These are phyloP conservation scores for Lumnitzera racemosa DNA, from an alignment of 345 rosid species.

Conservation along the genomic window DNA sequence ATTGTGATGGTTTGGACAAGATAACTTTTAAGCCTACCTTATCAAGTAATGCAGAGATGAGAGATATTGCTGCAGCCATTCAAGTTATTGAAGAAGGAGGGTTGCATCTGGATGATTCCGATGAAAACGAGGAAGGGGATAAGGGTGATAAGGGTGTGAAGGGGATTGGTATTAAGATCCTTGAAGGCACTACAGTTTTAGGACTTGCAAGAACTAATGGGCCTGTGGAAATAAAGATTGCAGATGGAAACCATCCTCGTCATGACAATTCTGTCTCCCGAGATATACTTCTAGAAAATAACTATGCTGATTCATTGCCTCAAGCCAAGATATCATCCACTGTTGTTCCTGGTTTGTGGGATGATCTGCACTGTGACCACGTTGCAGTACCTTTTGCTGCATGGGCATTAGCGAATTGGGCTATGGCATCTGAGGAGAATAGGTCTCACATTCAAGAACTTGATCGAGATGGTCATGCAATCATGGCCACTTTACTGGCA, in stretches of 20 bases:
- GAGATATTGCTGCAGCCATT: constrained; percentile 86
- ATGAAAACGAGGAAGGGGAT: constrained; percentile 51
- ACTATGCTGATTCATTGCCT: constrained; percentile 38
- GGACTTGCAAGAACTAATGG: constrained; percentile 68
- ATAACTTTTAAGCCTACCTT: constrained; percentile 47
- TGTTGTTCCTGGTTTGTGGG: constrained; percentile 98
- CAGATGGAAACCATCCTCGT: constrained; percentile 25
- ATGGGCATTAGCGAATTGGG: constrained; percentile 99
- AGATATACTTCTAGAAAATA: constrained; percentile 42
- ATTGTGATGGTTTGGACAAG: constrained; percentile 56
- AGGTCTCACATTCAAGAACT: constrained; percentile 83
- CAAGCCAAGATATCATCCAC: constrained; percentile 60
- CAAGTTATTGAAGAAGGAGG: constrained; percentile 95
- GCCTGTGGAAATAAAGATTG: constrained; percentile 37
- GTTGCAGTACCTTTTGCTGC: constrained; percentile 99
- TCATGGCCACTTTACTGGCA: constrained; percentile 81
- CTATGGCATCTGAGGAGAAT: constrained; percentile 81
- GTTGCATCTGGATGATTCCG: constrained; percentile 57
- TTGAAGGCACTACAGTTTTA: constrained; percentile 82
- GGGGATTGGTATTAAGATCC: constrained; percentile 90
- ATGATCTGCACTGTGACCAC: constrained; percentile 94
- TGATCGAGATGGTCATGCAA: constrained; percentile 81
- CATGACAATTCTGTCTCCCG: constrained; percentile 25
- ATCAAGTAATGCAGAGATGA: constrained; percentile 67
- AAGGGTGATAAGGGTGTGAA: constrained; percentile 66